Evolutionary conservation across 257 asterid species (phyloP).

Genomic region (Nicotiana tomentosiformis): DNA sequence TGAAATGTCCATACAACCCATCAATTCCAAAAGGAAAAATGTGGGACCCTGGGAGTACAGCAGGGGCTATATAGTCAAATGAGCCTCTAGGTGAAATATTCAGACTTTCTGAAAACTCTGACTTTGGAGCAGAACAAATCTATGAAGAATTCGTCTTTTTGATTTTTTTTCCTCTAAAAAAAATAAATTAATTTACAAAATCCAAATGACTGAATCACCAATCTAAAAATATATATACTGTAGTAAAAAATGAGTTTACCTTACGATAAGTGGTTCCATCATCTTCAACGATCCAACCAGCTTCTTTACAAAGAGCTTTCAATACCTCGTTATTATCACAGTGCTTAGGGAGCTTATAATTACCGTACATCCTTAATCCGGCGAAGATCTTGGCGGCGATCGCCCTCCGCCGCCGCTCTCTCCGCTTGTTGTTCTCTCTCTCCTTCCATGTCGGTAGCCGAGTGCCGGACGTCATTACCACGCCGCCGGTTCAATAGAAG

Average conservation of each 20-base stretch:
- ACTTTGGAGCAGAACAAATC: neutral
- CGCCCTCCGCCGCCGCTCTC: constrained; percentile 94
- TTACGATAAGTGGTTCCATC: constrained; percentile 91
- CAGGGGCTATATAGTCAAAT: neutral
- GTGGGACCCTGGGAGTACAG: neutral
- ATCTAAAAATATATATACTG: too few relatives aligned
- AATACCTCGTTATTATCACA: constrained; percentile 92
- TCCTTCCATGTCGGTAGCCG: constrained; percentile 97
- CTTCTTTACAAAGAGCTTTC: constrained; percentile 91
- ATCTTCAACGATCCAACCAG: constrained; percentile 90
- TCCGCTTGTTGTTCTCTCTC: constrained; percentile 91
- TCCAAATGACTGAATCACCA: neutral
- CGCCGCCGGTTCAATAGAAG: constrained; percentile 12
- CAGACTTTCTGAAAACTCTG: neutral
- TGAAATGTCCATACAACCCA: neutral
- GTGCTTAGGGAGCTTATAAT: constrained; percentile 88
- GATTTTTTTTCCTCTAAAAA: neutral
- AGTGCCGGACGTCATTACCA: constrained; percentile 68
- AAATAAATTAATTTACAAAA: neutral
- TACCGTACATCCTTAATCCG: constrained; percentile 86
- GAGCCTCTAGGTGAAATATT: neutral
- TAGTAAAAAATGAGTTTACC: constrained; percentile 25
- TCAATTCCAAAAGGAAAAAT: neutral
- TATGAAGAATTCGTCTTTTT: neutral
- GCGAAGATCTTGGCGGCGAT: constrained; percentile 94